Evolutionary conservation across 805 yeast genomes (phyloP).

Genomic region (Candida cerambycidarum): DNA sequence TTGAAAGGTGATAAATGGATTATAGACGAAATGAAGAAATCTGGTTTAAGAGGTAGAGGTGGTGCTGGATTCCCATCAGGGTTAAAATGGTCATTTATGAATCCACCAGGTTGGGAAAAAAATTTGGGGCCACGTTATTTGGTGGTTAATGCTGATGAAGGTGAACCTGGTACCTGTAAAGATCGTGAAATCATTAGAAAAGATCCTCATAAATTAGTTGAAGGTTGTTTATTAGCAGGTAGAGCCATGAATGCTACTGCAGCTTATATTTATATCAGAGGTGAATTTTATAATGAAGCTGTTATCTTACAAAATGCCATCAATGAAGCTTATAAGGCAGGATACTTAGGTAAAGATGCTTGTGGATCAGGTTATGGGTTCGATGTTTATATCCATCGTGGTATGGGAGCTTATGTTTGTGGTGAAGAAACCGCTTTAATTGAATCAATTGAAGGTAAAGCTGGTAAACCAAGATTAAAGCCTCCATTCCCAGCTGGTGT

Average conservation of each 20-base stretch:
- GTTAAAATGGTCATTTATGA: slow-evolving; percentile 90
- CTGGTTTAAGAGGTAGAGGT: slow-evolving; percentile 88
- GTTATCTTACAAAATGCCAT: slow-evolving; percentile 73
- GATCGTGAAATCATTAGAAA: slow-evolving; percentile 89
- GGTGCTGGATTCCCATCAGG: slow-evolving; percentile 95
- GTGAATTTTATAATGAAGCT: slow-evolving; percentile 86
- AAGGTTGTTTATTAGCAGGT: slow-evolving; percentile 88
- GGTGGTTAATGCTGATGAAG: slow-evolving; percentile 91
- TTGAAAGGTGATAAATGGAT: slow-evolving; percentile 88
- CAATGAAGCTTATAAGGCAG: slow-evolving; percentile 82
- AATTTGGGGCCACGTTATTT: slow-evolving; percentile 85
- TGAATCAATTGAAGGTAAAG: slow-evolving; percentile 88
- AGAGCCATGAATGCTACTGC: slow-evolving; percentile 93
- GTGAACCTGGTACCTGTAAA: slow-evolving; percentile 93
- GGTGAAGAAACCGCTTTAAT: slow-evolving; percentile 92
- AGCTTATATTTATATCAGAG: slow-evolving; percentile 87
- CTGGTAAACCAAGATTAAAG: slow-evolving; percentile 90
- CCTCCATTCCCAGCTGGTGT: slow-evolving; percentile 96
- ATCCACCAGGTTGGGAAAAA: slow-evolving; percentile 94
- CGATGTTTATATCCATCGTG: slow-evolving; percentile 83
- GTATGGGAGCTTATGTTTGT: slow-evolving; percentile 91
- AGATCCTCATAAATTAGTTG: slow-evolving; percentile 88
- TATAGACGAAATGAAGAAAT: slow-evolving; percentile 79
- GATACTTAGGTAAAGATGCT: slow-evolving; percentile 78
- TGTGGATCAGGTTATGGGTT: slow-evolving; percentile 86